Base-by-base conservation (phyloP, 176 grass and related monocot species). In the Rhipidocladum racemiflorum region DNA sequence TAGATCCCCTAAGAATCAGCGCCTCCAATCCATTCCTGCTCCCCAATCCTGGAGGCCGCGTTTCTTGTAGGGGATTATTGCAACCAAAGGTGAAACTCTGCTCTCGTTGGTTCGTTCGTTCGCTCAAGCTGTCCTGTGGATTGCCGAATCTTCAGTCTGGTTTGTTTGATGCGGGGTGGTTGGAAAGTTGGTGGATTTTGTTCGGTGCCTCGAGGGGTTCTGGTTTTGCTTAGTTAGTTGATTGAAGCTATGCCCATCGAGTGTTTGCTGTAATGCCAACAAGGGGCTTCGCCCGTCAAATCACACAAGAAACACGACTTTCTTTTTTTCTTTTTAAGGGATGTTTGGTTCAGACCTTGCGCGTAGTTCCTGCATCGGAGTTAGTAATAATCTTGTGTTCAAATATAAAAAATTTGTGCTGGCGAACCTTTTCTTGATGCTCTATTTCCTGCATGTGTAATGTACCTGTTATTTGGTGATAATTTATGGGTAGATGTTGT, bases 221-320 rank as follows among this genome's bases (percentile, higher is more conserved):
- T 48, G 29, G 29, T 81, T 61, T 68, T 49, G 15, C 40, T 23
- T 18, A 7, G 56, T 60, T 9, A 2, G 53, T 38, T 29, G 23
- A 66, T 74, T 76, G 21, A 49, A 80, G 63, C 2, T 55, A 55
- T 83, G 79, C 18, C 27, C 21, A 5, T 46, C 15, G 15, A 3
- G 6, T 89, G 87, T 69, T 75, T 61, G 32, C 18, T 75, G 51
- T 81, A 75, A 80, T 85, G 81, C 87, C 40, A 15, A 32, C 28
- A 32, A 61, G 75, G 40, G 68, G 68, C 77, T 57, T 17, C 39
- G 43, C 60, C 67, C 9, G 25, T 38, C 16, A 46, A 63, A 79
- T 51, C 28, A 25, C 42, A 32, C 13, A 62, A 20, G 9, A 43
- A 53, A 9, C 39, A 42, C 4, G 38, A 21, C 7, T 9, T 40